A percentile compares a stretch with the other conserved stretches of the same genome.
Evolutionary conservation across 495 filamentous ascomycete genomes (phyloP).

Genomic region (Penicillium antarcticum): DNA sequence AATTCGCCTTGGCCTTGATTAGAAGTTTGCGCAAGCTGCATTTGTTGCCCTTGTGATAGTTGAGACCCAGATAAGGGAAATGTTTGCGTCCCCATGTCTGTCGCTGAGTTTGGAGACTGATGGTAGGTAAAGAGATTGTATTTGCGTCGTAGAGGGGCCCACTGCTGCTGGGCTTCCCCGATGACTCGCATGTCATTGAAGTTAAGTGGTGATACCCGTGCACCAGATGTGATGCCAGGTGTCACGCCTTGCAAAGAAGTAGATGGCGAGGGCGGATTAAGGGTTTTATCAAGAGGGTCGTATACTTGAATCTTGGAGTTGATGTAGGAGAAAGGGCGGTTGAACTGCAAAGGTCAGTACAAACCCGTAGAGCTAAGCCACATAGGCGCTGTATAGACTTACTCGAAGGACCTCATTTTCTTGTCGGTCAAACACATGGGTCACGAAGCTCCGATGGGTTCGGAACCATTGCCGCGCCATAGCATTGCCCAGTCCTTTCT

Average conservation of each 20-base stretch:
- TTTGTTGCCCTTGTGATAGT: slow-evolving; percentile 46
- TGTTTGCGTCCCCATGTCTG: slow-evolving; percentile 32
- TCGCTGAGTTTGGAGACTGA: slow-evolving; percentile 28
- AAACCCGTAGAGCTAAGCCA: background rate
- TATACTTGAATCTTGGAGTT: slow-evolving; percentile 63
- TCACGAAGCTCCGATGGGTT: slow-evolving; percentile 66
- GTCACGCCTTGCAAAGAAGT: slow-evolving; percentile 41
- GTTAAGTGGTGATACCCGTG: slow-evolving; percentile 49
- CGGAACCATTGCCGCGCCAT: slow-evolving; percentile 62
- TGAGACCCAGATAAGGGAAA: slow-evolving; percentile 44
- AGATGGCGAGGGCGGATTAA: slow-evolving; percentile 31
- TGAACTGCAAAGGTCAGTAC: slow-evolving; percentile 42
- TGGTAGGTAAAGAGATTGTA: slow-evolving; percentile 64
- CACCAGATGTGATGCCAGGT: slow-evolving; percentile 36
- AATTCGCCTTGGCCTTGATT: slow-evolving; percentile 41
- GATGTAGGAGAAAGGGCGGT: slow-evolving; percentile 68
- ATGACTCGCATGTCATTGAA: slow-evolving; percentile 61
- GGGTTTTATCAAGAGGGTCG: slow-evolving; percentile 47
- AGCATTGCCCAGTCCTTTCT: slow-evolving; percentile 55
- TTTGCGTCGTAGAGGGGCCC: slow-evolving; percentile 63
- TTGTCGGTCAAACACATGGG: slow-evolving; percentile 65
- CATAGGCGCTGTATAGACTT: slow-evolving; percentile 11
- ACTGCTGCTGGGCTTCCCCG: slow-evolving; percentile 66
- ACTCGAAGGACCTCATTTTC: slow-evolving; percentile 63
- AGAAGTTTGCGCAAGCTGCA: slow-evolving; percentile 35